Evolutionary conservation across 768 basidiomycete genomes (phyloP).

Genomic region (Goffeauzyma gilvescens): DNA sequence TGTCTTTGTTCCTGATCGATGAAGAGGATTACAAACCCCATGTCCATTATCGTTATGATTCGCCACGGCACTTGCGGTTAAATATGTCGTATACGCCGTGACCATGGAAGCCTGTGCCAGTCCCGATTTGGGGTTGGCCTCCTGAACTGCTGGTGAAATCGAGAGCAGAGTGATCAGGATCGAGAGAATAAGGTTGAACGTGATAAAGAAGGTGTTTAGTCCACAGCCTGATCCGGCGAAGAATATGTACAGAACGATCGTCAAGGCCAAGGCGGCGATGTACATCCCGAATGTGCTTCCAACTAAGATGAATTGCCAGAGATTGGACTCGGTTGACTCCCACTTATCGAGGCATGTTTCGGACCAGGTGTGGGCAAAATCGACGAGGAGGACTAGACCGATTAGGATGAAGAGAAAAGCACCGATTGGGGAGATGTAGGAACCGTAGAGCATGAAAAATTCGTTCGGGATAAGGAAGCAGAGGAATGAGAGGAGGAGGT

Average conservation of each 20-base stretch:
- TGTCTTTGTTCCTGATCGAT: constrained; percentile 47
- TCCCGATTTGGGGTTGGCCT: constrained; percentile 80
- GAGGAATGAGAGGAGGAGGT: constrained; percentile 58
- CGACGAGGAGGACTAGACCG: constrained; percentile 87
- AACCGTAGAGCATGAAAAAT: constrained; percentile 97
- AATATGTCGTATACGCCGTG: constrained; percentile 90
- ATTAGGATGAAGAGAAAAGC: constrained; percentile 89
- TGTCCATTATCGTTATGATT: constrained; percentile 56
- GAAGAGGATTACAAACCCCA: constrained; percentile 66
- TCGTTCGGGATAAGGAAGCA: constrained; percentile 92
- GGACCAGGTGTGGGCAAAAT: constrained; percentile 97
- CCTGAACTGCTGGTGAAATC: constrained; percentile 70
- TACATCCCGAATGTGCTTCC: constrained; percentile 84
- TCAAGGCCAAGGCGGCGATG: constrained; percentile 60
- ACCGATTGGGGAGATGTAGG: constrained; percentile 70
- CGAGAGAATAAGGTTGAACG: constrained; percentile 69
- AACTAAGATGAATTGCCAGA: constrained; percentile 93
- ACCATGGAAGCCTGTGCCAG: constrained; percentile 93
- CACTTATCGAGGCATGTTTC: constrained; percentile 91
- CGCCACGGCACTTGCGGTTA: constrained; percentile 77
- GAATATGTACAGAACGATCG: constrained; percentile 73
- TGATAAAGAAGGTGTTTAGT: constrained; percentile 92
- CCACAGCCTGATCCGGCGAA: constrained; percentile 73
- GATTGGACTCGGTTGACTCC: constrained; percentile 61
- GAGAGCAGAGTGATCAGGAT: constrained; percentile 62